Base-by-base conservation (phyloP, 164 flowering plant genomes). In the Vitis cinerea region DNA sequence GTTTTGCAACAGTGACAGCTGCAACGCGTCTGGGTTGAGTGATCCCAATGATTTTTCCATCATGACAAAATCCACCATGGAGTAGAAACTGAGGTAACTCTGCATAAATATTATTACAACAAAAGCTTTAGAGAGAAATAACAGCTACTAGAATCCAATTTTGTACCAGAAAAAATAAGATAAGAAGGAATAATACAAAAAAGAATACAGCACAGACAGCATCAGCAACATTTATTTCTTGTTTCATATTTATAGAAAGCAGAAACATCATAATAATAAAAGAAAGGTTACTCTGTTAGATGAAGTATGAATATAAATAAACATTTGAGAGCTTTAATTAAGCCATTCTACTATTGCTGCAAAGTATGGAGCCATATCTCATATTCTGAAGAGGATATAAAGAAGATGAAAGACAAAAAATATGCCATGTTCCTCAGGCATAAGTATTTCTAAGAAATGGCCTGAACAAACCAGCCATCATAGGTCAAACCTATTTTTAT, bases 21-120 rank as follows among this genome's bases (percentile, higher is more conserved):
- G 97, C 97, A 60, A 95, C 98, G 72, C 97, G 91, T 65, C 98
- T 84, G 59, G 98, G 98, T 80, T 91, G 98, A 64, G 99, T 95
- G 70, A 95, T 73, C 66, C 97, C 98, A 72, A 91, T 83, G 57
- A 78, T 64, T 69, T 83, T 87, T 50, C 91, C 91, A 73, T 86
- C 84, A 30, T 74, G 81, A 69, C 91, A 89, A 69, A 91, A 90
- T 49, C 94, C 97, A 47, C 70, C 93, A 76, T 88, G 78, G 51
- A 71, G 87, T 55, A 93, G 75, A 79, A 83, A 95, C 71, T 95
- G 98, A n/a, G 98, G 99, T 59, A 95, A 68, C 67, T 95, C 98
- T 93, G 83, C 70, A 81, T 6, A n/a, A 52, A 54, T 55, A 19
- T 55, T 13, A 12, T 49, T 44, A 67, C 30, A 64, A 67, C 1